Evolutionary conservation across 768 basidiomycete species (phyloP).

Genomic region (Pleurotus cornucopiae): DNA sequence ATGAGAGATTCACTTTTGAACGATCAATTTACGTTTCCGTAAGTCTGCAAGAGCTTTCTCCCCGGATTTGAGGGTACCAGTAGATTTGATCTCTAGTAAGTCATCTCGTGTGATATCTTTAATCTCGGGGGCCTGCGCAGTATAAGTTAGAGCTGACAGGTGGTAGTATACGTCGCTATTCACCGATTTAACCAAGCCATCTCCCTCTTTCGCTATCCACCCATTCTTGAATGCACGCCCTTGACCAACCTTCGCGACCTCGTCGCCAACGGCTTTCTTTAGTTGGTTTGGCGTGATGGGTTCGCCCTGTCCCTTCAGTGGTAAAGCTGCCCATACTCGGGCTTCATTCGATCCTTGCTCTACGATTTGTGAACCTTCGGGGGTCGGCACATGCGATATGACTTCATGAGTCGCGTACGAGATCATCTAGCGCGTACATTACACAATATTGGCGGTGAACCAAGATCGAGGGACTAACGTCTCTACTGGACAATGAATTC

Average conservation of each 20-base stretch:
- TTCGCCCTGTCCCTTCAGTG: slow-evolving; percentile 61
- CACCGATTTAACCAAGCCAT: slow-evolving; percentile 82
- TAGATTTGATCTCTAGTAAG: slow-evolving; percentile 65
- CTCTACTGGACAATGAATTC: slow-evolving; percentile 84
- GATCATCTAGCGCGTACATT: slow-evolving; percentile 64
- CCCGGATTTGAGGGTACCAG: slow-evolving; percentile 67
- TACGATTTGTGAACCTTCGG: slow-evolving; percentile 80
- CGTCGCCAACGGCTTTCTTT: slow-evolving; percentile 76
- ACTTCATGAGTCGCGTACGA: slow-evolving; percentile 75
- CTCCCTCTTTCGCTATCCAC: slow-evolving; percentile 92
- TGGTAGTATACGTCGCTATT: slow-evolving; percentile 24
- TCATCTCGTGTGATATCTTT: slow-evolving; percentile 74
- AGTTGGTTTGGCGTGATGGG: slow-evolving; percentile 67
- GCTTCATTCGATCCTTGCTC: slow-evolving; percentile 90
- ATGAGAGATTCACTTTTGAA: slow-evolving; percentile 62
- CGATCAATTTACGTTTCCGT: slow-evolving; percentile 85
- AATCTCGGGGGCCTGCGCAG: slow-evolving; percentile 53
- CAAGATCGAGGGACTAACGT: slow-evolving; percentile 44
- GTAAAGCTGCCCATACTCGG: slow-evolving; percentile 85
- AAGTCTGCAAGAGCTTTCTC: slow-evolving; percentile 85
- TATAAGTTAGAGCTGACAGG: slow-evolving; percentile 6
- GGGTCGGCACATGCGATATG: slow-evolving; percentile 66
- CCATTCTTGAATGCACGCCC: slow-evolving; percentile 94
- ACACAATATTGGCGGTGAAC: slow-evolving; percentile 6
- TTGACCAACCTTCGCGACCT: slow-evolving; percentile 90